Base-by-base conservation (phyloP, 148 eudicot species). In the Suaeda aralocaspica region DNA sequence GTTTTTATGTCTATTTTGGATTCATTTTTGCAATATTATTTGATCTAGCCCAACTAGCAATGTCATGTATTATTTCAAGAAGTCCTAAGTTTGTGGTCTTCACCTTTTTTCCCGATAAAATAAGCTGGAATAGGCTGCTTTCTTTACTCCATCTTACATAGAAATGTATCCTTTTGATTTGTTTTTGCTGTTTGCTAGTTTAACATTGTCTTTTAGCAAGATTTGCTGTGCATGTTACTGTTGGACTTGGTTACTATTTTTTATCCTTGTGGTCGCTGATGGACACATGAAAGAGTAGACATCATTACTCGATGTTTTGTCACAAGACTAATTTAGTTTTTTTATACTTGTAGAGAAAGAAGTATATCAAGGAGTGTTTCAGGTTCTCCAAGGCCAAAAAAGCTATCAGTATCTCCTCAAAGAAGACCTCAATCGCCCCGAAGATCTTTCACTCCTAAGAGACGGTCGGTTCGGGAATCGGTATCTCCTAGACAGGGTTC, bases 301-400 rank as follows among this genome's bases (percentile, higher is more conserved):
- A 12, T 34, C 44, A 50, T 31, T 4, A 18, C 13, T 33, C 8
- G 21, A 41, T 31, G 12, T 42, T 50, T 34, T 31, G 34, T 55
- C 41, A 6, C 28, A 2, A 31, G 24, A 19, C 55, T 69, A 42
- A 61, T 59, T 10, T 56, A 8, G 24, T 33, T 69, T 48, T 24
- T 22, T 51, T 55, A n/a, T 59, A 13, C 36, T 76, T 63, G 34
- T 74, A 89, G 96, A 56, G 88, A 75, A 66, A 84, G 89, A 55
- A 84, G 74, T 69, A 76, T 81, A 68, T 86, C 97, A 62, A 82
- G 87, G 74, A 88, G 87, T 64, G 58, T 75, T 31, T 90, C 97
- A 53, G 79, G 70, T 64, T 84, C 97, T 66, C 92, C 91, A 33
- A 73, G 74, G 66, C 50, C 74, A 45, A 84, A 83, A 73, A 68